Evolutionary conservation across 2,329 filamentous ascomycete genomes (phyloP).

Genomic region (Phaeosphaeria sp.): DNA sequence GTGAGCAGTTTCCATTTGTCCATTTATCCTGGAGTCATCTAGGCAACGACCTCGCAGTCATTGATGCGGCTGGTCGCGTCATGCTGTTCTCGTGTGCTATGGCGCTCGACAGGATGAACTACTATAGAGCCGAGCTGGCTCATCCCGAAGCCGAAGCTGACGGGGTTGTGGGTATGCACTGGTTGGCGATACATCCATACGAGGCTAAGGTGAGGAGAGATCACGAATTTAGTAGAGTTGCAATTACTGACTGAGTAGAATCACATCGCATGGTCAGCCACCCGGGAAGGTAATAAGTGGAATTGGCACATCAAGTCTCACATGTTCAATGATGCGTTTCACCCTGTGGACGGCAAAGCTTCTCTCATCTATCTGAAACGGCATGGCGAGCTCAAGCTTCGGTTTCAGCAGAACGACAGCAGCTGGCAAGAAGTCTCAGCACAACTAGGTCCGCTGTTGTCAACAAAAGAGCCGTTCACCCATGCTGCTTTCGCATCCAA

Average conservation of each 20-base stretch:
- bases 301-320: constrained; percentile 72
- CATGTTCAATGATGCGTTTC: constrained; percentile 73
- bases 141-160: constrained; percentile 78
- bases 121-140: constrained; percentile 67
- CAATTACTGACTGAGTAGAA: constrained; percentile 30
- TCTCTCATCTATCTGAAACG: constrained; percentile 79
- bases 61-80: constrained; percentile 81
- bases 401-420: constrained; percentile 77
- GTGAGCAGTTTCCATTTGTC: constrained; percentile 71
- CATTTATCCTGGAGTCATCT: constrained; percentile 84
- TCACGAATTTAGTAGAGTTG: neutral
- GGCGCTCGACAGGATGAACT: constrained; percentile 74
- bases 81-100: constrained; percentile 75
- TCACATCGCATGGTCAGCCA: constrained; percentile 50
- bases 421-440: constrained; percentile 74
- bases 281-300: constrained; percentile 61
- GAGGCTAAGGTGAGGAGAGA: constrained; percentile 42
- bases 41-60: constrained; percentile 80
- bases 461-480: constrained; percentile 59
- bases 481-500: constrained; percentile 63
- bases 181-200: constrained; percentile 66
- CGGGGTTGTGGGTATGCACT: constrained; percentile 82
- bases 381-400: constrained; percentile 74
- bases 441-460: constrained; percentile 76
- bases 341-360: constrained; percentile 74